Conservation (phyloP, 2,329 filamentous ascomycete genomes). For the Xylaria sp. region DNA sequence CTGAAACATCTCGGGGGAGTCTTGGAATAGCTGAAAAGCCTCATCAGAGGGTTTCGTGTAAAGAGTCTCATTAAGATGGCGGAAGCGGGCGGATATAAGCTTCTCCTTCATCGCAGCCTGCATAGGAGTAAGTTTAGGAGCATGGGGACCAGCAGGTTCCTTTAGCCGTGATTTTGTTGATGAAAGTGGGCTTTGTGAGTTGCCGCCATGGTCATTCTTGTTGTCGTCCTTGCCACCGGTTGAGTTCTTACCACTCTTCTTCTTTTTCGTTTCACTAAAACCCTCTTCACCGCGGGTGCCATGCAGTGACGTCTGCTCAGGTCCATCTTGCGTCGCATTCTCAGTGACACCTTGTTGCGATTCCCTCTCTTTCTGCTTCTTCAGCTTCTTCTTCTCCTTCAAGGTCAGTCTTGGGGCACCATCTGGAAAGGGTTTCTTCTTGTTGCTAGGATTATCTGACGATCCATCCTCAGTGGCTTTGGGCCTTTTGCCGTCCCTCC, state of each 20-base stretch:
- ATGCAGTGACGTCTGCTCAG: conserved; percentile 17
- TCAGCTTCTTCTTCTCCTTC: conserved; percentile 40
- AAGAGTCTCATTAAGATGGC: conserved; percentile 94
- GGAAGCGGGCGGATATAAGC: conserved; percentile 92
- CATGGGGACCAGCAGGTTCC: conserved; percentile 39
- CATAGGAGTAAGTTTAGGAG: conserved; percentile 80
- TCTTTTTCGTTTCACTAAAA: conserved; percentile 43
- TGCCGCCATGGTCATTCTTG: conserved; percentile 15
- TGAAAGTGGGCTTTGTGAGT: conserved; percentile 12
- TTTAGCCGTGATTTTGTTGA: conserved; percentile 28
- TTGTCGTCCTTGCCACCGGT: conserved; percentile 34
- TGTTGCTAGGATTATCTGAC: conserved; percentile 30
- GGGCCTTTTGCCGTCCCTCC: conserved; percentile 52
- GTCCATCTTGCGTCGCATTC: conserved; percentile 18
- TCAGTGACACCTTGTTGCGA: conserved; percentile 14
- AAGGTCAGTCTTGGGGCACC: conserved; percentile 30
- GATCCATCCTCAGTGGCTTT: conserved; percentile 29
- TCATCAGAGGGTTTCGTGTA: conserved; percentile 89
- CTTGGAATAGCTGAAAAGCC: conserved; percentile 80
- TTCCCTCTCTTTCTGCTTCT: conserved; percentile 33
- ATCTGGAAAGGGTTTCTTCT: conserved; percentile 33
- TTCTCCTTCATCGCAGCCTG: conserved; percentile 95
- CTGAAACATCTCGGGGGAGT: conserved; percentile 89
- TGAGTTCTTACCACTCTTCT: conserved; percentile 41
- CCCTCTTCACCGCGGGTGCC: conserved; percentile 26